These are phyloP conservation scores for Coleophoma cylindrospora DNA, from an alignment of 2,329 filamentous ascomycete genomes.

Conservation along the genomic window DNA sequence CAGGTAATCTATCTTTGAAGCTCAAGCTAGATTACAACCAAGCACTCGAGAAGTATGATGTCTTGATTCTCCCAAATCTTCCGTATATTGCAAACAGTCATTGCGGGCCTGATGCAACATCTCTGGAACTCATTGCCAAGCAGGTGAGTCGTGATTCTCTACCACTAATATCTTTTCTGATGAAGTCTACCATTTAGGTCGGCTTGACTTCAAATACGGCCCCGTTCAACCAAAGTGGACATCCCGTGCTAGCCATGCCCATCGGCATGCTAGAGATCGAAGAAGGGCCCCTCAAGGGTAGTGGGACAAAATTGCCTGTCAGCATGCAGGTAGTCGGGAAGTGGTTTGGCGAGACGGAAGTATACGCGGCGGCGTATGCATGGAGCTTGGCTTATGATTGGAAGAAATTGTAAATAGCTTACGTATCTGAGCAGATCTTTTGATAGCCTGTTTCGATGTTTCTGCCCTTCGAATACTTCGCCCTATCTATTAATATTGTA, in stretches of 20 bases:
- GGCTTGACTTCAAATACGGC: slow-evolving; percentile 50
- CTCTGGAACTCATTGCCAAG: slow-evolving; percentile 2
- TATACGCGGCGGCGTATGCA: slow-evolving; percentile 36
- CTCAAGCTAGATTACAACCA: slow-evolving; percentile 38
- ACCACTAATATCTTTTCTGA: background rate
- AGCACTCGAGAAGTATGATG: slow-evolving; percentile 32
- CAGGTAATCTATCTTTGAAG: slow-evolving; percentile 37
- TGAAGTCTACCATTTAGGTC: slow-evolving; percentile 15
- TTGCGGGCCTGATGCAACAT: background rate
- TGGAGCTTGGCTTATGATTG: slow-evolving; percentile 41
- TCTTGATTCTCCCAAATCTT: slow-evolving; percentile 39
- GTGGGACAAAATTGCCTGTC: slow-evolving; percentile 33
- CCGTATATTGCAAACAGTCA: slow-evolving; percentile 2
- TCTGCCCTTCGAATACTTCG: no score
- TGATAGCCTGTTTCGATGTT: no score
- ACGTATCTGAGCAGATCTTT: no score
- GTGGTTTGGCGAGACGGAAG: slow-evolving; percentile 41
- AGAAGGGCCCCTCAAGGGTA: slow-evolving; percentile 17
- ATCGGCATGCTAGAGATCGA: slow-evolving; percentile 38
- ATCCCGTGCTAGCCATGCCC: slow-evolving; percentile 47
- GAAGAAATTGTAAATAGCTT: slow-evolving; percentile 17
- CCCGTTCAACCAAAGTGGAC: slow-evolving; percentile 49
- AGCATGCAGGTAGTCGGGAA: slow-evolving; percentile 49
- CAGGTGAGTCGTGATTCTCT: background rate
- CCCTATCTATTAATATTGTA: no score